These are phyloP conservation scores for Metschnikowia lunata DNA, from an alignment of 805 yeast genomes.

Conservation along the genomic window DNA sequence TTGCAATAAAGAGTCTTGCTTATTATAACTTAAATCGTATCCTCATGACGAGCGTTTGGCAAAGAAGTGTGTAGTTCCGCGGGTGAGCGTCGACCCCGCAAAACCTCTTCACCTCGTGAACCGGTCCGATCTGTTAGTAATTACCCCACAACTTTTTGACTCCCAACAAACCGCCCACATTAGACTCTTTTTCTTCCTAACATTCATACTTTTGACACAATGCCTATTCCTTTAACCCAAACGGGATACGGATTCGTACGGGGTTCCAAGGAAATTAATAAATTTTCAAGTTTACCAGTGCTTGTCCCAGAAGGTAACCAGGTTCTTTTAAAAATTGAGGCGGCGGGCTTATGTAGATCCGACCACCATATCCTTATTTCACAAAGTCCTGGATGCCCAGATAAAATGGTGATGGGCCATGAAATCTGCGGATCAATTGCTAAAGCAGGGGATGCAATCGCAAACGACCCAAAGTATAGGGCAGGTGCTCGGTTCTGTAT, in stretches of 20 bases:
- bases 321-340: constrained; percentile 37
- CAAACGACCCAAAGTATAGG: constrained; percentile 20
- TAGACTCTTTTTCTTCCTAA: too few species aligned
- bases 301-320: constrained; percentile 26
- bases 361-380: constrained; percentile 35
- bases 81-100: too few species aligned
- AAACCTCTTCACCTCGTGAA: too few species aligned
- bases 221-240: constrained; percentile 26
- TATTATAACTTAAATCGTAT: too few species aligned
- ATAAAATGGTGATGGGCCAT: constrained; percentile 41
- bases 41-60: too few species aligned
- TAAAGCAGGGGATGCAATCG: constrained; percentile 26
- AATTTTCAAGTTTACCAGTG: constrained; percentile 29
- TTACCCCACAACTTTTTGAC: too few species aligned
- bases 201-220: too few species aligned
- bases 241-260: constrained; percentile 29
- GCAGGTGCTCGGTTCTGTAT: constrained; percentile 30
- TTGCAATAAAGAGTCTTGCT: too few species aligned
- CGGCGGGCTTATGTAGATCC: constrained; percentile 42
- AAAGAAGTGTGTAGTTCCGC: too few species aligned
- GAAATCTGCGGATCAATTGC: constrained; percentile 40
- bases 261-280: constrained; percentile 23
- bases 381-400: constrained; percentile 18
- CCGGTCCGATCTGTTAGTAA: too few species aligned
- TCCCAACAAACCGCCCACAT: too few species aligned